Conservation (phyloP, 2,329 filamentous ascomycete genomes). For the Colletotrichum ledebouriae region DNA sequence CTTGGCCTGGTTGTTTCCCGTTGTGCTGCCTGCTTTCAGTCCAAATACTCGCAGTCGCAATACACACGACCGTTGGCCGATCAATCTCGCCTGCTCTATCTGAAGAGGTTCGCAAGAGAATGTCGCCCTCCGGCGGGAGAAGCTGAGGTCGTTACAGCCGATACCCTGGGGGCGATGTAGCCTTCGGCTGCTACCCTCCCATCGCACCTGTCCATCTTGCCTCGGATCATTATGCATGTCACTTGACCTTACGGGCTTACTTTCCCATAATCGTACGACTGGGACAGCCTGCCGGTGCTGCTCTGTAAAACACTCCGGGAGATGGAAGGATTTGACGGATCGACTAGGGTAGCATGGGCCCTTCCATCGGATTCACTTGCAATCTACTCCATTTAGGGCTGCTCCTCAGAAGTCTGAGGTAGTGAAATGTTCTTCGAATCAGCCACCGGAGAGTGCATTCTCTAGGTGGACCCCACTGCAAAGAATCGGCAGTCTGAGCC, state of each 20-base stretch:
- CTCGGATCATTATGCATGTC: conserved; percentile 9
- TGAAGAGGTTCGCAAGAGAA: not conserved
- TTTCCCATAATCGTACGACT: conserved; percentile 25
- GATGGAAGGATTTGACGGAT: conserved; percentile 7
- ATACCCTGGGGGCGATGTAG: not conserved
- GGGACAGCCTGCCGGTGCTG: not conserved
- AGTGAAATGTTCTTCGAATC: not conserved
- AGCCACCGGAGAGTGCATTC: not conserved
- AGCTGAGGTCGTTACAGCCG: conserved; percentile 29
- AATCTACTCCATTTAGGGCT: not conserved
- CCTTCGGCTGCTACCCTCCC: conserved; percentile 8
- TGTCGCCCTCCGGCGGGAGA: conserved; percentile 13
- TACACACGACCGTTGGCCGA: conserved; percentile 17
- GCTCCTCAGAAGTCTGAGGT: not conserved
- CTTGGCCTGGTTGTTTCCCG: conserved; percentile 15
- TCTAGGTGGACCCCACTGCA: not conserved
- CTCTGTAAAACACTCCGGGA: no score
- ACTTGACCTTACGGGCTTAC: conserved; percentile 20
- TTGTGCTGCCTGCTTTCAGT: not conserved
- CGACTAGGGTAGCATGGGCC: not conserved
- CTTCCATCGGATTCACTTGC: not conserved
- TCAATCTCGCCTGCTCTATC: not conserved
- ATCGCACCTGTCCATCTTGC: conserved; percentile 7
- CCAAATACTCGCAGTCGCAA: not conserved
- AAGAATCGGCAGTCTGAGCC: not conserved